A percentile compares a stretch with the other conserved stretches of the same genome.
Conservation (phyloP, 345 rosid species). For the Theobroma cacao region DNA sequence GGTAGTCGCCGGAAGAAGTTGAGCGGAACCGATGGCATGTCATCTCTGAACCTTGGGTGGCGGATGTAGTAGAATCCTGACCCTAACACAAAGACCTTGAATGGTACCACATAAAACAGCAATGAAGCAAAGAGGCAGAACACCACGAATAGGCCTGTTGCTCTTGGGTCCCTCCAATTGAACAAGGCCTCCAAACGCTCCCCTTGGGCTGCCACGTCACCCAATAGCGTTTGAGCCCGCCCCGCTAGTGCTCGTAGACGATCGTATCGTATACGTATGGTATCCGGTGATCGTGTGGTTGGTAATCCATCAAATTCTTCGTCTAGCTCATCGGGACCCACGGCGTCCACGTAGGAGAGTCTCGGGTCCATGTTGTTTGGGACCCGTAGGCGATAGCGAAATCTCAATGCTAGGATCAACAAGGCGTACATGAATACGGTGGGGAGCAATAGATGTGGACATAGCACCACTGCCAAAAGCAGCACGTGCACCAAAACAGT, state of each 20-base stretch:
- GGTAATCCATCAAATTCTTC: slow-evolving; percentile 90
- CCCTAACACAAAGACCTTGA: slow-evolving; percentile 56
- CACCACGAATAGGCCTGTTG: slow-evolving; percentile 72
- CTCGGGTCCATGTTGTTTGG: slow-evolving; percentile 58
- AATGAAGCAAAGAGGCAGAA: slow-evolving; percentile 65
- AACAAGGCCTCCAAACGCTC: slow-evolving; percentile 77
- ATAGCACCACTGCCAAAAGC: slow-evolving; percentile 61
- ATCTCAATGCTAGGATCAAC: slow-evolving; percentile 48
- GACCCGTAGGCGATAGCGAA: slow-evolving; percentile 52
- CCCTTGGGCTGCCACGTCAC: slow-evolving; percentile 87
- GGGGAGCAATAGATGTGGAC: slow-evolving; percentile 80
- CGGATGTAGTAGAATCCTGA: slow-evolving; percentile 70
- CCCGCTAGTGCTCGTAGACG: slow-evolving; percentile 82
- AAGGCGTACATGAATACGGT: slow-evolving; percentile 85
- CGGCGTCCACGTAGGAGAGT: slow-evolving; percentile 60
- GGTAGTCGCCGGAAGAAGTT: slow-evolving; percentile 88
- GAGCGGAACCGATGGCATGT: slow-evolving; percentile 72
- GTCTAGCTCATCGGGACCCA: slow-evolving; percentile 71
- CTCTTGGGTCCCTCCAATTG: slow-evolving; percentile 88
- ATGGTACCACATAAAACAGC: slow-evolving; percentile 68
- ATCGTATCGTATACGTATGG: slow-evolving; percentile 67
- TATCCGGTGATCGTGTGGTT: slow-evolving; percentile 48
- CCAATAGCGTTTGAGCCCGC: slow-evolving; percentile 69
- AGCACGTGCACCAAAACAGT: slow-evolving; percentile 64
- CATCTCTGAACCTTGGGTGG: slow-evolving; percentile 85